Evolutionary conservation across 192 early-diverging fungal species (phyloP).

Genomic region (Linnemannia zychae): DNA sequence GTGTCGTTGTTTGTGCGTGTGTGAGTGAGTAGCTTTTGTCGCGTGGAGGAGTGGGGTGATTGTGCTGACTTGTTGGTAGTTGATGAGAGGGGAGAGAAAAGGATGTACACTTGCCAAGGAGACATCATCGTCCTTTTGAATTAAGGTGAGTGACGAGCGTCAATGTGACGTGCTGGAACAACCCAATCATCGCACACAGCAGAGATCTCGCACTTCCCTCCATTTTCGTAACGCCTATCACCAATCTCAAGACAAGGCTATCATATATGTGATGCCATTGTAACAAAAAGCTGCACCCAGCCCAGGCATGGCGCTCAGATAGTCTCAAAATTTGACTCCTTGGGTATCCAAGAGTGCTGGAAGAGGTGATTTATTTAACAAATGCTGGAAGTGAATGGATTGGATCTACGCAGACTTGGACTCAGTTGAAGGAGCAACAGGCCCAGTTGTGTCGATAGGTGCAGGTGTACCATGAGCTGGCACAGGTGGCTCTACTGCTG

Average conservation of each 20-base stretch:
- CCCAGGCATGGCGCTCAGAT: too few species aligned
- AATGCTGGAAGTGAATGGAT: not conserved
- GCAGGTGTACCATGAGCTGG: not conserved
- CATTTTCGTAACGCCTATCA: not conserved
- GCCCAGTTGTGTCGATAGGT: not conserved
- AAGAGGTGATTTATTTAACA: not conserved
- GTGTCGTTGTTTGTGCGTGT: not conserved
- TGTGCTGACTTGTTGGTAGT: not conserved
- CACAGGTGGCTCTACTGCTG: not conserved
- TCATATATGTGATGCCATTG: too few species aligned
- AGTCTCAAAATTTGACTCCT: not conserved
- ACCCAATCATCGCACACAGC: not conserved
- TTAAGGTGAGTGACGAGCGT: not conserved
- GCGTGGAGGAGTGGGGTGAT: not conserved
- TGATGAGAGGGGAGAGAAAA: not conserved
- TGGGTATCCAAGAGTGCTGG: not conserved
- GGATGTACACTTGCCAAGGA: not conserved
- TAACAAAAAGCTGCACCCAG: too few species aligned
- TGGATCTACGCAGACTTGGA: not conserved
- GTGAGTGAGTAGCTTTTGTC: not conserved
- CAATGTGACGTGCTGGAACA: slow-evolving; percentile 3
- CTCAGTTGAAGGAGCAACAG: not conserved
- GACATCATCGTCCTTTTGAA: not conserved
- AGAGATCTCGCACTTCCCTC: not conserved
- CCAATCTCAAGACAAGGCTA: too few species aligned